phyloP scores from a whole-genome alignment of 2,329 filamentous ascomycete species.

The Leptographium flavum region DNA sequence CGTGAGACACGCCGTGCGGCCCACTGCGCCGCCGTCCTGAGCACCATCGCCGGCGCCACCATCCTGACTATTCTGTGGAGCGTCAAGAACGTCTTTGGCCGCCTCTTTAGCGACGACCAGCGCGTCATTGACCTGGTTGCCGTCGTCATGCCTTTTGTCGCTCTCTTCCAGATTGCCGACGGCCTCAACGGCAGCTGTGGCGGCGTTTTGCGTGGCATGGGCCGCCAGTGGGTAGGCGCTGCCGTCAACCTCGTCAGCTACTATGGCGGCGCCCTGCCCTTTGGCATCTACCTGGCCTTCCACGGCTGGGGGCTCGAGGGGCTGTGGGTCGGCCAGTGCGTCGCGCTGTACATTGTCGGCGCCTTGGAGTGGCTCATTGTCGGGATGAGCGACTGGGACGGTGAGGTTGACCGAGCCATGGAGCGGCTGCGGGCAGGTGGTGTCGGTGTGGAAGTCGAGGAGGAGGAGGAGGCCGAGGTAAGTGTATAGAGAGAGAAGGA shows the following conservation, averaged over 20 bases:
- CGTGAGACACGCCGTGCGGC: slow-evolving; percentile 56
- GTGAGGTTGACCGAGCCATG: slow-evolving; percentile 57
- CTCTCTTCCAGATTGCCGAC: slow-evolving; percentile 81
- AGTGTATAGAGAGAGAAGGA: no score
- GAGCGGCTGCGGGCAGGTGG: slow-evolving; percentile 46
- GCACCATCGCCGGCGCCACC: slow-evolving; percentile 50
- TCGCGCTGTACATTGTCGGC: slow-evolving; percentile 69
- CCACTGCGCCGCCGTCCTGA: slow-evolving; percentile 61
- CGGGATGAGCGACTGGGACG: slow-evolving; percentile 61
- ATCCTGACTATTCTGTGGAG: slow-evolving; percentile 57
- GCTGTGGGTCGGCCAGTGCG: slow-evolving; percentile 72
- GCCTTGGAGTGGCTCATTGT: slow-evolving; percentile 68
- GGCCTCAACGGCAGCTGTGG: slow-evolving; percentile 77
- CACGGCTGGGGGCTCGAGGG: slow-evolving; percentile 72
- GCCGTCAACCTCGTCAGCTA: slow-evolving; percentile 72
- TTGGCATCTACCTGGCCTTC: slow-evolving; percentile 76
- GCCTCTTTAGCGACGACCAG: slow-evolving; percentile 68
- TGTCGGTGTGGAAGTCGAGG: background rate
- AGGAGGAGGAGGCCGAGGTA: background rate
- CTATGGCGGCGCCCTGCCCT: slow-evolving; percentile 65
- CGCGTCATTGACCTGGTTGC: slow-evolving; percentile 59
- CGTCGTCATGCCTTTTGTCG: slow-evolving; percentile 71
- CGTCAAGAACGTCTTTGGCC: slow-evolving; percentile 58
- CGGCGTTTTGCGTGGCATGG: slow-evolving; percentile 70
- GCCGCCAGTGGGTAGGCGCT: slow-evolving; percentile 72